Percentiles rank a stretch among this genome's conserved stretches.
These are phyloP conservation scores for Diversispora epigaea DNA, from an alignment of 192 early-diverging fungal genomes.

Conservation along the genomic window DNA sequence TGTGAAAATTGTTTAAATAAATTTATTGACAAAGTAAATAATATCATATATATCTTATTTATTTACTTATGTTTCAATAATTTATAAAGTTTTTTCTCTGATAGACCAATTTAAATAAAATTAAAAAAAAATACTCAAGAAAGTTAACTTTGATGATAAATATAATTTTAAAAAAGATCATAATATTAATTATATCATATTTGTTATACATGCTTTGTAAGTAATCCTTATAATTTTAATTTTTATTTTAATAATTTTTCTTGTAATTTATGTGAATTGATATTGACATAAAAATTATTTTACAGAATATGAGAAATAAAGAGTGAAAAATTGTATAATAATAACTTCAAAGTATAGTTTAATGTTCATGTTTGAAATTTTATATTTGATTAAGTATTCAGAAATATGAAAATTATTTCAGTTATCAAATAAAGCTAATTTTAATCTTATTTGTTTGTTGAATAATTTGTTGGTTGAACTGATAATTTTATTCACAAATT, in stretches of 20 bases:
- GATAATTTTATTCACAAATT: neutral
- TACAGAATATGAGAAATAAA: slow-evolving; percentile 17
- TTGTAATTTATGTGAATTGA: neutral
- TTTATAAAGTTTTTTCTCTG: too few relatives aligned
- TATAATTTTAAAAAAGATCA: slow-evolving; percentile 14
- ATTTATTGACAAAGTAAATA: too few relatives aligned
- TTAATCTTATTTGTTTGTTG: slow-evolving; percentile 1
- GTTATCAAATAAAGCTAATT: neutral
- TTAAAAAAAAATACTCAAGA: neutral
- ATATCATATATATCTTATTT: too few relatives aligned
- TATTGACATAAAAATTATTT: neutral
- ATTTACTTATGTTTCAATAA: too few relatives aligned
- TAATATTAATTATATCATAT: slow-evolving; percentile 22
- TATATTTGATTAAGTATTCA: too few relatives aligned
- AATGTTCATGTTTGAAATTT: slow-evolving; percentile 25
- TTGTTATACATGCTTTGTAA: slow-evolving; percentile 24
- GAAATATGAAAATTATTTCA: slow-evolving; percentile 4
- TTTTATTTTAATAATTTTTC: neutral
- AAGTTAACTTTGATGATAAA: neutral
- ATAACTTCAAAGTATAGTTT: slow-evolving; percentile 14
- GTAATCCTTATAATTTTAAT: neutral
- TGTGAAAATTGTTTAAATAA: too few relatives aligned
- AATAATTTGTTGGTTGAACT: neutral
- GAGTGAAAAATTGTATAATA: neutral
- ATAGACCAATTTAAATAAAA: slow-evolving; percentile 1